Percentiles rank a stretch among this genome's conserved stretches.
phyloP scores from a whole-genome alignment of 2,329 filamentous ascomycete genomes.

The Dryadomyces quercus-mongolicae region DNA sequence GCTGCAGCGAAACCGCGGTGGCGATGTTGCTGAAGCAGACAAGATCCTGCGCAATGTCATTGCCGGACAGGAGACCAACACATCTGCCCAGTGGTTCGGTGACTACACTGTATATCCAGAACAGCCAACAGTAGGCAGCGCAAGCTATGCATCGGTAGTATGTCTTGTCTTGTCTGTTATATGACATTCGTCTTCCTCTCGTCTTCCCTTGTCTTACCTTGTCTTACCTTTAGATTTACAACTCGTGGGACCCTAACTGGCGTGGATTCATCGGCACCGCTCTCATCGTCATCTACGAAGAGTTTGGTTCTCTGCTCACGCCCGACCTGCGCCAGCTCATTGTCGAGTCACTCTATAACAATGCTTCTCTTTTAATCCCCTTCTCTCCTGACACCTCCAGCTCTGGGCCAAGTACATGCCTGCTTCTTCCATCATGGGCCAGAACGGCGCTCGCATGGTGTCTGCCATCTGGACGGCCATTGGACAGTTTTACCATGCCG shows the following conservation, averaged over 20 bases:
- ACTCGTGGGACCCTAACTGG: conserved; percentile 53
- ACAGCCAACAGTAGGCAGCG: conserved; percentile 42
- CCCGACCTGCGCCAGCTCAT: conserved; percentile 28
- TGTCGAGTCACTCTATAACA: conserved; percentile 39
- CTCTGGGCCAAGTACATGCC: conserved; percentile 49
- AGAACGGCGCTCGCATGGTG: conserved; percentile 39
- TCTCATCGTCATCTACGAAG: conserved; percentile 45
- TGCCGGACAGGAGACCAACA: conserved; percentile 36
- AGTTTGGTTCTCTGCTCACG: conserved; percentile 36
- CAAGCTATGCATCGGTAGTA: conserved; percentile 24
- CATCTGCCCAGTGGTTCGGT: conserved; percentile 37
- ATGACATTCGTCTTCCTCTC: too few relatives aligned
- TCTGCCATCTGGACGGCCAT: conserved; percentile 35
- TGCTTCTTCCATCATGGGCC: conserved; percentile 34
- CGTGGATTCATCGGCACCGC: conserved; percentile 49
- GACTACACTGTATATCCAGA: conserved; percentile 43
- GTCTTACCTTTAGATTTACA: conserved; percentile 28
- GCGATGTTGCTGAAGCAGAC: conserved; percentile 6
- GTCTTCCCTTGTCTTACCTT: too few relatives aligned
- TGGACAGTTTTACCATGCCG: conserved; percentile 38
- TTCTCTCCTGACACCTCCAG: neutral
- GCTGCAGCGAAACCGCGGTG: conserved; percentile 37
- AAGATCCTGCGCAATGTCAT: conserved; percentile 32
- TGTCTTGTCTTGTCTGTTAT: neutral
- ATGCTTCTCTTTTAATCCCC: conserved; percentile 27